phyloP scores from a whole-genome alignment of 2,329 filamentous ascomycete genomes.

The Ophiostoma sp. region DNA sequence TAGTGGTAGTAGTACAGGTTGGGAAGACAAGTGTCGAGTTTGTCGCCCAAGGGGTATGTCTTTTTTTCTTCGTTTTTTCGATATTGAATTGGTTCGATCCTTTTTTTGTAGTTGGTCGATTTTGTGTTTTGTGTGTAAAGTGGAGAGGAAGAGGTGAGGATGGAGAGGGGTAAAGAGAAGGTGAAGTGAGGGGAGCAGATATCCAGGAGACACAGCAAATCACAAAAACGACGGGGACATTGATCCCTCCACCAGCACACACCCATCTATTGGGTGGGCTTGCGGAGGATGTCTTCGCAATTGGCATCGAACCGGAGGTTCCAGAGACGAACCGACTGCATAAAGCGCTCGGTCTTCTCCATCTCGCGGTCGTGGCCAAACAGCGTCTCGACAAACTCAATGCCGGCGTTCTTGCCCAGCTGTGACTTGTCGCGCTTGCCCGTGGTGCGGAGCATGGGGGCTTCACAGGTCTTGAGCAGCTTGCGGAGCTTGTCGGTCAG shows the following conservation, averaged over 20 bases:
- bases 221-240: not conserved
- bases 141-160: not conserved
- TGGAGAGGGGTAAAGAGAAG: not conserved
- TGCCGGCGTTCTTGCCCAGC: conserved; percentile 88
- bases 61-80: conserved; percentile 18
- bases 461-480: conserved; percentile 87
- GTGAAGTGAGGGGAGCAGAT: not conserved
- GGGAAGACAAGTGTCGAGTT: not conserved
- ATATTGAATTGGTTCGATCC: not conserved
- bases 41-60: conserved; percentile 16
- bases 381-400: conserved; percentile 93
- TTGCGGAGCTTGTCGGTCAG: conserved; percentile 82
- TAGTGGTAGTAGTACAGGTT: conserved; percentile 26
- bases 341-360: conserved; percentile 86
- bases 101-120: not conserved
- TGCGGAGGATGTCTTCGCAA: conserved; percentile 80
- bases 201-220: not conserved
- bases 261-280: conserved; percentile 54
- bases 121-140: not conserved
- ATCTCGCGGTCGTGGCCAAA: conserved; percentile 90
- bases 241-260: not conserved
- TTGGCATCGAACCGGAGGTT: conserved; percentile 94
- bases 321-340: conserved; percentile 85
- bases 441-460: conserved; percentile 84
- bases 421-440: conserved; percentile 73